Conservation (phyloP, 306 rosid genomes). For the Elaeagnus macrophylla region DNA sequence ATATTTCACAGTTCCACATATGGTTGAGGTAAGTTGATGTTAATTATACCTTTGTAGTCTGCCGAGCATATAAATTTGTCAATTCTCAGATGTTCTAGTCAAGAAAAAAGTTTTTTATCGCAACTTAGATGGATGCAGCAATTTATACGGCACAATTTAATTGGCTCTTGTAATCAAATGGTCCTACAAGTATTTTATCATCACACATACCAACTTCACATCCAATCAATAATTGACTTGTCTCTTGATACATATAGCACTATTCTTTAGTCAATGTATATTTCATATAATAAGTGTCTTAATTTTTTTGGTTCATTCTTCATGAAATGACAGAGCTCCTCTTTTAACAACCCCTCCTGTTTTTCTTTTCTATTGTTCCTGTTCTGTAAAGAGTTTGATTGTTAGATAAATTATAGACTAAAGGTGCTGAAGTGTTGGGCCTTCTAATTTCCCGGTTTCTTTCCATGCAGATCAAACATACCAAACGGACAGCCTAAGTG, state of each 20-base stretch:
- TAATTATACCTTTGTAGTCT: neutral
- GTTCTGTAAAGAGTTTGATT: neutral
- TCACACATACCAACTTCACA: no score
- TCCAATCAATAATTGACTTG: no score
- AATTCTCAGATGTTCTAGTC: neutral
- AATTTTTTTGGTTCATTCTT: neutral
- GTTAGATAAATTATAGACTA: no score
- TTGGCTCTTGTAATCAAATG: no score
- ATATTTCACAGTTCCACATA: slow-evolving; percentile 97
- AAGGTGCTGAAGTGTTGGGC: no score
- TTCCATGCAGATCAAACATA: slow-evolving; percentile 57
- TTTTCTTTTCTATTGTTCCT: neutral
- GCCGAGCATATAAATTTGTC: slow-evolving; percentile 1
- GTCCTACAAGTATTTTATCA: no score
- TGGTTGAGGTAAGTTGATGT: slow-evolving; percentile 77
- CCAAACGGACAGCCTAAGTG: slow-evolving; percentile 98
- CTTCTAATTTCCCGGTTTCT: slow-evolving; percentile 15
- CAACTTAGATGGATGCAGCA: no score
- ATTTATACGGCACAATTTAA: no score
- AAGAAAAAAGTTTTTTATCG: no score
- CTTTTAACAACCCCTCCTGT: neutral
- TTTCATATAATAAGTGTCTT: neutral
- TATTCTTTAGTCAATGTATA: neutral
- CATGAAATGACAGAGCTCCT: neutral
- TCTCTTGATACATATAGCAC: no score